Conservation (phyloP, 2,329 filamentous ascomycete species). For the Ustulina deusta region DNA sequence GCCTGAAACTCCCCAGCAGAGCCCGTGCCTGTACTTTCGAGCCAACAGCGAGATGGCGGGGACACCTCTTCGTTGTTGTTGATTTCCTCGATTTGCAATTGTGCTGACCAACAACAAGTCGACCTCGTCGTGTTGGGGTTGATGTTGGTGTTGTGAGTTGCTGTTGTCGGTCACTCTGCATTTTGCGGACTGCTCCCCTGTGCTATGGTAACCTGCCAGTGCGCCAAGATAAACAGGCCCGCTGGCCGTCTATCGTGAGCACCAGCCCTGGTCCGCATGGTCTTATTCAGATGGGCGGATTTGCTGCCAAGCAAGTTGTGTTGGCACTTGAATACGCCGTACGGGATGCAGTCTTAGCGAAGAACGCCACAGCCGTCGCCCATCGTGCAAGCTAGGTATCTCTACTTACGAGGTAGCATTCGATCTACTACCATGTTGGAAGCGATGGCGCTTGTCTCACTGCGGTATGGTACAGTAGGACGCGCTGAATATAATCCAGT, state of each 20-base stretch:
- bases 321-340: constrained; percentile 15
- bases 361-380: constrained; percentile 18
- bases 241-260: constrained; percentile 13
- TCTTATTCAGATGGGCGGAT: constrained; percentile 15
- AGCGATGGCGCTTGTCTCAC: neutral
- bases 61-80: neutral
- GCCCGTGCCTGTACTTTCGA: constrained; percentile 6
- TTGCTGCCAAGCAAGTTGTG: constrained; percentile 4
- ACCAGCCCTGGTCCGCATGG: neutral
- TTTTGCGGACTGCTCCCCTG: neutral
- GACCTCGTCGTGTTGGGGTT: neutral
- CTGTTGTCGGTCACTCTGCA: neutral
- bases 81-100: neutral
- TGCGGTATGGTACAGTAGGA: neutral
- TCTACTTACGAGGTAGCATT: neutral
- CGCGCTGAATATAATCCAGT: neutral
- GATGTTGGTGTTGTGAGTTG: constrained; percentile 13
- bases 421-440: neutral
- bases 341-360: constrained; percentile 16
- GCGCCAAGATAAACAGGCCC: constrained; percentile 24
- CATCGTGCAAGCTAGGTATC: neutral
- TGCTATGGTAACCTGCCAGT: neutral
- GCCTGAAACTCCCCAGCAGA: constrained; percentile 2
- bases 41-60: constrained; percentile 18
- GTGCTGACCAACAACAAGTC: constrained; percentile 16